These are phyloP conservation scores for Soucietia sequanensis DNA, from an alignment of 805 yeast genomes.

Conservation along the genomic window DNA sequence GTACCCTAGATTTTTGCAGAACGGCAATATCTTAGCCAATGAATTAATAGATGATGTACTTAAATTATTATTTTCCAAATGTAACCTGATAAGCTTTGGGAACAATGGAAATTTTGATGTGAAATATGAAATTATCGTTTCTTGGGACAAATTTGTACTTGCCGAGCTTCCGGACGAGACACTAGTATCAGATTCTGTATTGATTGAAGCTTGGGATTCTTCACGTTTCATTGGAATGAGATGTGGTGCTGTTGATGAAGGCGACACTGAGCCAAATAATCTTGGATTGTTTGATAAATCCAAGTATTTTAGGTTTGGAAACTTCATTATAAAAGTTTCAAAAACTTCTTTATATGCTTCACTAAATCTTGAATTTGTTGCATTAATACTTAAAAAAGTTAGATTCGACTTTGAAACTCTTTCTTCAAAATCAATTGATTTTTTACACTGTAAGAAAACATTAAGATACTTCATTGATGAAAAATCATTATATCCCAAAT, in stretches of 20 bases:
- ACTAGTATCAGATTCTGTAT: background rate
- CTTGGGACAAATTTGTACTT: slow-evolving; percentile 7
- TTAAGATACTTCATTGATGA: slow-evolving; percentile 32
- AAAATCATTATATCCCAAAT: slow-evolving; percentile 80
- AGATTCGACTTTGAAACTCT: slow-evolving; percentile 21
- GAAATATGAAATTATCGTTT: slow-evolving; percentile 49
- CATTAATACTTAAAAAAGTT: slow-evolving; percentile 59
- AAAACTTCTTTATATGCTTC: slow-evolving; percentile 48
- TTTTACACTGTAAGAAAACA: slow-evolving; percentile 35
- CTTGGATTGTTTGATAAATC: slow-evolving; percentile 72
- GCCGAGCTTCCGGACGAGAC: background rate
- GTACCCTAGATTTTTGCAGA: slow-evolving; percentile 64
- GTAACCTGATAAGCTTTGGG: slow-evolving; percentile 61
- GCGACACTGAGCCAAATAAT: slow-evolving; percentile 52
- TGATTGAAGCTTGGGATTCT: background rate
- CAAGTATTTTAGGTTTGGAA: slow-evolving; percentile 63
- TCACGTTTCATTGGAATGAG: background rate
- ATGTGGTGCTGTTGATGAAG: background rate
- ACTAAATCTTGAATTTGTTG: slow-evolving; percentile 56
- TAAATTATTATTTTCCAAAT: slow-evolving; percentile 67
- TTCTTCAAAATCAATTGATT: slow-evolving; percentile 15
- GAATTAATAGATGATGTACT: slow-evolving; percentile 53
- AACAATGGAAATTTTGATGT: slow-evolving; percentile 68
- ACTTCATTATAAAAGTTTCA: slow-evolving; percentile 48
- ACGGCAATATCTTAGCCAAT: slow-evolving; percentile 66